Base-by-base conservation (phyloP, 441 rosid species). In the Sinapis alba region DNA sequence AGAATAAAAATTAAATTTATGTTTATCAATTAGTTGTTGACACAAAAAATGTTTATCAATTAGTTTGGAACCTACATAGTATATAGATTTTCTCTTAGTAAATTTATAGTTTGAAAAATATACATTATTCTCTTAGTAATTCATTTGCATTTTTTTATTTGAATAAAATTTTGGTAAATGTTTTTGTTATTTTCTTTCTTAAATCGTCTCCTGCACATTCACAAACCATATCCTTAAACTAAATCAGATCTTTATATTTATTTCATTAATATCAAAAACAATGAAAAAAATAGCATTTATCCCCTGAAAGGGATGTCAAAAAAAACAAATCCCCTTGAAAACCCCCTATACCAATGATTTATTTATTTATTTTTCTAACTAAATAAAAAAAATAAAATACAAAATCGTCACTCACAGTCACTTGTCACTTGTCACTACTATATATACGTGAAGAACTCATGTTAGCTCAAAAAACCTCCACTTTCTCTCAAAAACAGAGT, bases 41-140 rank as follows among this genome's bases (percentile, higher is more conserved):
- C n/a, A n/a, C n/a, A n/a, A n/a, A n/a, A n/a, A n/a, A 0, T 6
- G 13, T 60, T 68, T 68, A 26, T 61, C 34, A 62, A 53, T 36
- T 36, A 69, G 47, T 56, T 76, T 64, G 66, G 80, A 57, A 63
- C 70, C 71, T 69, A 28, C 50, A 23, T 54, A 28, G 23, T 28
- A 59, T 58, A 57, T 58, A 45, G 13, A 62, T 4, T 9, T 15
- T 16, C 9, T 47, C 54, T 20, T 43, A n/a, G 51, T 43, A 43
- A 43, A 5, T 43, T n/a, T 41, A 41, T 41, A n/a, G n/a, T n/a
- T 26, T 41, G 16, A 41, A 41, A 41, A 41, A 11, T 5, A 43
- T 43, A 43, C 6, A 43, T 43, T 26, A 3, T 26, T 30, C 34
- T 30, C 34, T 30, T 30, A 30, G 34, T 30, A 30, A 5, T 30